A percentile compares a stretch with the other conserved stretches of the same genome.
These are phyloP conservation scores for Daldinia sp. DNA, from an alignment of 2,329 filamentous ascomycete genomes.

Conservation along the genomic window DNA sequence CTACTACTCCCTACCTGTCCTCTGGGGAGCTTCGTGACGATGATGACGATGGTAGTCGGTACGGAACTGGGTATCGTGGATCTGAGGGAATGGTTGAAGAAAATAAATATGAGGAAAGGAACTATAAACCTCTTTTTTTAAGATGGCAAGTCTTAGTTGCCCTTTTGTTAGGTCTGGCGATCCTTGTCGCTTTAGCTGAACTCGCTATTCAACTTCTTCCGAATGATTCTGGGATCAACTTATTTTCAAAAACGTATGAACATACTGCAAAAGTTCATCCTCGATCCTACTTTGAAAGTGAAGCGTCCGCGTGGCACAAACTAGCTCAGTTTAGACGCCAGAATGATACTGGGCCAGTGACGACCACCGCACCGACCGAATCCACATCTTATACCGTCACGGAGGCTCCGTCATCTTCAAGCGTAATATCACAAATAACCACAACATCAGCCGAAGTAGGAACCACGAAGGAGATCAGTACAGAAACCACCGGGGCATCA, in stretches of 20 bases:
- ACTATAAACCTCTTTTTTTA: constrained; percentile 39
- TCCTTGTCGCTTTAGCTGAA: constrained; percentile 42
- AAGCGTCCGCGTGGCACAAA: neutral
- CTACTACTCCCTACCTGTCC: constrained; percentile 23
- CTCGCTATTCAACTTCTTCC: constrained; percentile 44
- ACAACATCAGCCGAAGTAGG: neutral
- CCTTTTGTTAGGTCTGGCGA: constrained; percentile 31
- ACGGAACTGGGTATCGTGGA: constrained; percentile 37
- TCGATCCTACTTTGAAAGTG: constrained; percentile 16
- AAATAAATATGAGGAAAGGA: constrained; percentile 4
- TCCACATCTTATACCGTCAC: neutral
- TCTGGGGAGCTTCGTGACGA: constrained; percentile 33
- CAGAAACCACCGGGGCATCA: neutral
- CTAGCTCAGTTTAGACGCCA: constrained; percentile 14
- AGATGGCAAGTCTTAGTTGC: constrained; percentile 31
- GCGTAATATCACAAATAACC: neutral
- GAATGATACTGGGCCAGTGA: constrained; percentile 16
- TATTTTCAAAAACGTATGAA: constrained; percentile 15
- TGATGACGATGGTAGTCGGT: constrained; percentile 30
- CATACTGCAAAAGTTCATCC: constrained; percentile 34
- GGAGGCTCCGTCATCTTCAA: neutral
- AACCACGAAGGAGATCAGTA: neutral
- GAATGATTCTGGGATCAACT: constrained; percentile 22
- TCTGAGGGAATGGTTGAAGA: constrained; percentile 37
- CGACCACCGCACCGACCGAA: constrained; percentile 9